Evolutionary conservation across 1,284 basidiomycete genomes (phyloP), one percentile per base, ranked within the genome.

Genomic region (Apiotrichum veenhuisii): DNA sequence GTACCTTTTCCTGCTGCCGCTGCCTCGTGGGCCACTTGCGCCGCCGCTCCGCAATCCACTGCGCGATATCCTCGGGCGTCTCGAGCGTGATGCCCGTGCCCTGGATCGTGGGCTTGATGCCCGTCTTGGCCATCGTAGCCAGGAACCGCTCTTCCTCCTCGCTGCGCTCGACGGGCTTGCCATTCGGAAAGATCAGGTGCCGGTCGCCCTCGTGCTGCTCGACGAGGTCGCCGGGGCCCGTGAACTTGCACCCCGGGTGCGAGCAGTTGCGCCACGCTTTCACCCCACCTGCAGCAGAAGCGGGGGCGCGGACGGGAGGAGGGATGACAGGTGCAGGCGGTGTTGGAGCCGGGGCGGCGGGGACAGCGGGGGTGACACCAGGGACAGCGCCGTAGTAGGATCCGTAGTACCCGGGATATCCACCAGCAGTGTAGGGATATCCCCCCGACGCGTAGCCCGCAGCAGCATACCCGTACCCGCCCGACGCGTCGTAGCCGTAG

Each of bases 161-260:
- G 84, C 87, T 71, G 41, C 68, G 52, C 58, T 73, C 68, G 18
- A 22, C 38, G 27, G 50, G 41, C 22, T 56, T 55, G 4, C 68
- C 87, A 43, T 82, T 81, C 18, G 88, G 87, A 65, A 85, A 92
- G 50, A 93, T 86, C 49, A 94, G 79, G 75, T 94, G 92, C 22
- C 91, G 80, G 71, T 95, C 92, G 84, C 91, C 92, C 83, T 87
- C 89, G 71, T 95, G 92, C 22, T 82, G 81, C 71, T 90, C 86
- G 5, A 94, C 84, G 27, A 84, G 80, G 67, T 88, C 88, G 40
- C 80, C 79, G 9, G 88, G 85, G 25, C 89, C 91, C 27, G 80
- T 80, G 68, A 91, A 96, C 10, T 75, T 71, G 73, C 91, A 95
- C 17, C 83, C 83, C 37, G 80, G 80, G 59, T 87, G 80, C 1